Evolutionary conservation across 2,329 filamentous ascomycete species (phyloP).

Genomic region (Xylaria sp.): DNA sequence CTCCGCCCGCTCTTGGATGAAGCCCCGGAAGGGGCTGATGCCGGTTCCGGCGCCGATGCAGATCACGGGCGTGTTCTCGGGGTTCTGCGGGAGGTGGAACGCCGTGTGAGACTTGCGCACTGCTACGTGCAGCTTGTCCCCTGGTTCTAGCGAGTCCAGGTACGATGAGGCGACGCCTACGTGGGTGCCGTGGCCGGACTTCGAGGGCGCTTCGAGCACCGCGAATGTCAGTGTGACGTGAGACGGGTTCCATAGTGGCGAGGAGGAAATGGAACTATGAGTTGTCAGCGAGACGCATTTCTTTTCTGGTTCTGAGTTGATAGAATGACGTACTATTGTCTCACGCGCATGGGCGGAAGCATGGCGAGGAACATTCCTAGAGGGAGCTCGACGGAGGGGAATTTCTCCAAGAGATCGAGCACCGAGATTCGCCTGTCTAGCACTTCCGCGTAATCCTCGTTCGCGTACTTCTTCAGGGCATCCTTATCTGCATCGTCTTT

Average conservation of each 20-base stretch:
- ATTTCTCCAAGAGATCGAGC: conserved; percentile 76
- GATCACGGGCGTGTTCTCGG: conserved; percentile 61
- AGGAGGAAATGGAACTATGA: conserved; percentile 75
- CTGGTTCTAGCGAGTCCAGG: conserved; percentile 61
- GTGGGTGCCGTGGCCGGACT: conserved; percentile 61
- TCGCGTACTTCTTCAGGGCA: conserved; percentile 60
- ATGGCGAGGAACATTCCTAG: conserved; percentile 76
- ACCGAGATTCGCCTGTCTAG: conserved; percentile 69
- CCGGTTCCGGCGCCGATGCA: conserved; percentile 64
- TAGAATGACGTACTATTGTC: conserved; percentile 73
- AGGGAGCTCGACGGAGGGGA: conserved; percentile 68
- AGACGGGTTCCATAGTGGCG: conserved; percentile 68
- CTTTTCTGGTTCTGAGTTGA: conserved; percentile 51
- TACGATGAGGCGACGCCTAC: conserved; percentile 72
- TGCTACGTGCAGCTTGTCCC: conserved; percentile 56
- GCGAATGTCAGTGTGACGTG: conserved; percentile 75
- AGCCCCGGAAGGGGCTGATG: conserved; percentile 57
- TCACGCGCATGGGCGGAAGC: conserved; percentile 79
- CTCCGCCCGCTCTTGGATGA: conserved; percentile 63
- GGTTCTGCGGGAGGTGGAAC: conserved; percentile 62
- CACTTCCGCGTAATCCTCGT: conserved; percentile 60
- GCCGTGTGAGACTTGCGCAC: conserved; percentile 53
- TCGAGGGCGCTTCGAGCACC: conserved; percentile 68
- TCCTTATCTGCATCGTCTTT: conserved; percentile 45
- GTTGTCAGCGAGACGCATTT: conserved; percentile 35